phyloP scores from a whole-genome alignment of 2,329 filamentous ascomycete genomes.

The Diaporthe vexans region DNA sequence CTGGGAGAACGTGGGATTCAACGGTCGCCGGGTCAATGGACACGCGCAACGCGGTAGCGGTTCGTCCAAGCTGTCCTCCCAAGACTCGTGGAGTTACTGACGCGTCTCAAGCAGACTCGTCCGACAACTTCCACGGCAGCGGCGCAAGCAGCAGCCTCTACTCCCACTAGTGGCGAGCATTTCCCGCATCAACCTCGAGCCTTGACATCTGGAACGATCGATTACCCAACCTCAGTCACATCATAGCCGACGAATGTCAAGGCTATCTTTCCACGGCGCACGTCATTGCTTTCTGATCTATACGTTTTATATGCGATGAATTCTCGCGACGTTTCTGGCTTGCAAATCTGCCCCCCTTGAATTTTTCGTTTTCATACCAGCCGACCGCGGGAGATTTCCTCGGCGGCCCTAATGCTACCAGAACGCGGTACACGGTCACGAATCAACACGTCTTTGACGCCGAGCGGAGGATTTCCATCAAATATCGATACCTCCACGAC shows the following conservation, averaged over 20 bases:
- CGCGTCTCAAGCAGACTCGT: constrained; percentile 42
- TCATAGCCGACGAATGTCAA: constrained; percentile 33
- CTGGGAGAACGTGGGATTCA: constrained; percentile 72
- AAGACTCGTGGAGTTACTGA: constrained; percentile 42
- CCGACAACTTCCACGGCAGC: constrained; percentile 42
- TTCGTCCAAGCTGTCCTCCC: constrained; percentile 47
- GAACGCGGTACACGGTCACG: constrained; percentile 37
- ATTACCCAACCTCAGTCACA: constrained; percentile 19
- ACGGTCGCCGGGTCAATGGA: constrained; percentile 68
- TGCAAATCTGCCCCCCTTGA: constrained; percentile 13
- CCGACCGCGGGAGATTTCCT: background rate
- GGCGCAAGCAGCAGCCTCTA: constrained; percentile 41
- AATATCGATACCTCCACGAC: constrained; percentile 38
- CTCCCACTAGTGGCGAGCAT: constrained; percentile 37
- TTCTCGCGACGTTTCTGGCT: constrained; percentile 28
- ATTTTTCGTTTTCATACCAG: constrained; percentile 35
- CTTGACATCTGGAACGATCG: constrained; percentile 27
- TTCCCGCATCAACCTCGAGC: constrained; percentile 20
- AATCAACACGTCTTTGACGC: constrained; percentile 36
- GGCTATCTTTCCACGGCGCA: constrained; percentile 36
- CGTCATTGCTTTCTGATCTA: constrained; percentile 33
- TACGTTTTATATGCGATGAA: constrained; percentile 32
- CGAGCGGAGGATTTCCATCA: constrained; percentile 27
- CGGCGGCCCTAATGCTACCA: constrained; percentile 37
- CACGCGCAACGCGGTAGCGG: constrained; percentile 74